Percentiles rank a stretch among this genome's conserved stretches.
phyloP scores from a whole-genome alignment of 2,329 filamentous ascomycete genomes.

The Nemania sp. region DNA sequence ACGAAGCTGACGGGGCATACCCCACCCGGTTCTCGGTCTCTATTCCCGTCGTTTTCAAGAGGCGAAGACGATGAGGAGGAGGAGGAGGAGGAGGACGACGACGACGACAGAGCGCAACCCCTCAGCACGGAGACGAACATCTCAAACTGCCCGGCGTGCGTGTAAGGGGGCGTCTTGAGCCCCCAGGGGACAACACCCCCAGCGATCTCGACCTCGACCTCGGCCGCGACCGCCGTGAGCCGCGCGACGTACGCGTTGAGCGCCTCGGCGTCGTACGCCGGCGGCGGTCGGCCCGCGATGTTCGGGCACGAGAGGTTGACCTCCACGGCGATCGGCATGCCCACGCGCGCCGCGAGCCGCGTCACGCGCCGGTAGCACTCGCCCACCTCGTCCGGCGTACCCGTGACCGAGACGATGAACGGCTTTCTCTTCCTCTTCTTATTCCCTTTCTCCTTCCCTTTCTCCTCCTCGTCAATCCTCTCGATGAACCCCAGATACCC shows the following conservation, averaged over 20 bases:
- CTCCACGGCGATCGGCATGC: constrained; percentile 67
- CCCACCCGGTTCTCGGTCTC: neutral
- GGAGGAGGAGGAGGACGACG: too few species aligned
- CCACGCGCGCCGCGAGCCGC: constrained; percentile 36
- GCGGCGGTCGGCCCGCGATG: constrained; percentile 69
- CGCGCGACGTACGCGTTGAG: constrained; percentile 58
- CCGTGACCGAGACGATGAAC: constrained; percentile 74
- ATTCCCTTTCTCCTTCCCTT: constrained; percentile 21
- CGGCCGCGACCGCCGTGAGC: constrained; percentile 44
- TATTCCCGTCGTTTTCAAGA: too few species aligned
- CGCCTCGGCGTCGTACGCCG: constrained; percentile 64
- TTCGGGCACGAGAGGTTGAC: constrained; percentile 82
- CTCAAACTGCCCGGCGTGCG: constrained; percentile 67
- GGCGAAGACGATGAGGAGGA: too few species aligned
- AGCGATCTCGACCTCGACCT: constrained; percentile 1
- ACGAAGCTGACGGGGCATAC: constrained; percentile 65
- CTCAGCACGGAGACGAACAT: constrained; percentile 58
- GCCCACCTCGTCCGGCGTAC: constrained; percentile 60
- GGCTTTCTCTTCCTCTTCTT: constrained; percentile 51
- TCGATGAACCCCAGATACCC: constrained; percentile 55
- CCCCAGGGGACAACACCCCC: constrained; percentile 53
- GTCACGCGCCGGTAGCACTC: constrained; percentile 59
- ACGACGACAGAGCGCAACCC: neutral
- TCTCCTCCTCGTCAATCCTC: constrained; percentile 45
- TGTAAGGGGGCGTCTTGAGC: constrained; percentile 79